Percentiles rank a stretch among this genome's conserved stretches.
These are phyloP conservation scores for Fonsecaea pedrosoi DNA, from an alignment of 2,329 filamentous ascomycete species.

Conservation along the genomic window DNA sequence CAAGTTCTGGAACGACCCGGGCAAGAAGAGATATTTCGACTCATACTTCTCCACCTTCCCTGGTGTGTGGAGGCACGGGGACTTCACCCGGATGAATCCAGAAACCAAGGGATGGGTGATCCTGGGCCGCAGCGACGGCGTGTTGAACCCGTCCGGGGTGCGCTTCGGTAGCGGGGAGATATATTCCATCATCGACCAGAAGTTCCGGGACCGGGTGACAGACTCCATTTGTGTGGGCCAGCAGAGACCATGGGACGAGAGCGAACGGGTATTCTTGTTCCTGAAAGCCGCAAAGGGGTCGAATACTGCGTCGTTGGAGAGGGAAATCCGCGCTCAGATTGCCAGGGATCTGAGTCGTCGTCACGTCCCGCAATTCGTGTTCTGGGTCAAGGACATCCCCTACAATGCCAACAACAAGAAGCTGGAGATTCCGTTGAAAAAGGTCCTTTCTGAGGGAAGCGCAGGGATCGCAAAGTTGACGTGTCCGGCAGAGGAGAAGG, in stretches of 20 bases:
- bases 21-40: conserved; percentile 60
- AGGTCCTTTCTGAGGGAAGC: conserved; percentile 15
- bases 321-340: conserved; percentile 68
- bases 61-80: conserved; percentile 77
- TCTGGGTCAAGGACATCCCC: conserved; percentile 23
- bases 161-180: conserved; percentile 82
- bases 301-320: conserved; percentile 52
- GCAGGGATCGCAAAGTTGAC: conserved; percentile 8
- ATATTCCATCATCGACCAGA: conserved; percentile 69
- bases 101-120: conserved; percentile 60
- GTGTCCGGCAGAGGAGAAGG: conserved; percentile 16
- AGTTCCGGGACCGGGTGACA: background rate
- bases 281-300: conserved; percentile 9
- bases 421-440: conserved; percentile 31
- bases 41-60: conserved; percentile 38
- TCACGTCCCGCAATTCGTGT: conserved; percentile 33
- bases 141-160: conserved; percentile 79
- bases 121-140: conserved; percentile 65
- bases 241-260: conserved; percentile 17
- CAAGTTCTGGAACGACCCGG: conserved; percentile 62
- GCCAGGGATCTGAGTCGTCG: conserved; percentile 64
- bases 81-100: conserved; percentile 75
- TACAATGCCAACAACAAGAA: conserved; percentile 33
- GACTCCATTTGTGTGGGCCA: conserved; percentile 23
- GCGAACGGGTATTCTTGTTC: conserved; percentile 34